Conservation (phyloP, 306 rosid species). For the Lathyrus oleraceus region DNA sequence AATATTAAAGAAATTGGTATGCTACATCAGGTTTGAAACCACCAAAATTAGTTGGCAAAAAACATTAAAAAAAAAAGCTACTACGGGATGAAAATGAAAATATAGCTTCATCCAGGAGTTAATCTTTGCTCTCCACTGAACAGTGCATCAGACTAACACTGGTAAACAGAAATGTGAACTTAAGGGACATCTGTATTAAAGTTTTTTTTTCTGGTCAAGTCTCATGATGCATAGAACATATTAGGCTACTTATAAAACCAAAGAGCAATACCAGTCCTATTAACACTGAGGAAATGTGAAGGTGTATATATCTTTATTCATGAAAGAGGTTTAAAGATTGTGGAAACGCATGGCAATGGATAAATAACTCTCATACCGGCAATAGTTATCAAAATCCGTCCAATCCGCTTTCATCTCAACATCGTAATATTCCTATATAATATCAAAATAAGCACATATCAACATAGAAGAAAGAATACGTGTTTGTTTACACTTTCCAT, state of each 20-base stretch:
- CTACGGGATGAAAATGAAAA: background rate
- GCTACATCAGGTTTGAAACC: constrained; percentile 8
- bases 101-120: background rate
- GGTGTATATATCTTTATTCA: background rate
- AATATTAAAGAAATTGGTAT: background rate
- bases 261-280: constrained; percentile 17
- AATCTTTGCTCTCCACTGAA: constrained; percentile 5
- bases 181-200: background rate
- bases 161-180: too few species aligned
- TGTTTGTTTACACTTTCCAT: background rate
- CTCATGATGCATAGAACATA: background rate
- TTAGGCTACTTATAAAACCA: constrained; percentile 20
- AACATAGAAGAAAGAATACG: background rate
- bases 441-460: constrained; percentile 26
- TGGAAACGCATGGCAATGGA: background rate
- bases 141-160: too few species aligned
- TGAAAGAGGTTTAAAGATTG: constrained; percentile 15
- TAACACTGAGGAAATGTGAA: constrained; percentile 13
- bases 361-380: constrained; percentile 52
- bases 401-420: constrained; percentile 70
- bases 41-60: background rate
- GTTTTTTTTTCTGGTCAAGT: background rate
- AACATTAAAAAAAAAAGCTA: background rate
- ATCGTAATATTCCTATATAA: constrained; percentile 55
- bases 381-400: constrained; percentile 69